Evolutionary conservation across 176 grass and related monocot genomes (phyloP), one percentile per base, ranked within the genome.

Genomic region (Themeda triandra): DNA sequence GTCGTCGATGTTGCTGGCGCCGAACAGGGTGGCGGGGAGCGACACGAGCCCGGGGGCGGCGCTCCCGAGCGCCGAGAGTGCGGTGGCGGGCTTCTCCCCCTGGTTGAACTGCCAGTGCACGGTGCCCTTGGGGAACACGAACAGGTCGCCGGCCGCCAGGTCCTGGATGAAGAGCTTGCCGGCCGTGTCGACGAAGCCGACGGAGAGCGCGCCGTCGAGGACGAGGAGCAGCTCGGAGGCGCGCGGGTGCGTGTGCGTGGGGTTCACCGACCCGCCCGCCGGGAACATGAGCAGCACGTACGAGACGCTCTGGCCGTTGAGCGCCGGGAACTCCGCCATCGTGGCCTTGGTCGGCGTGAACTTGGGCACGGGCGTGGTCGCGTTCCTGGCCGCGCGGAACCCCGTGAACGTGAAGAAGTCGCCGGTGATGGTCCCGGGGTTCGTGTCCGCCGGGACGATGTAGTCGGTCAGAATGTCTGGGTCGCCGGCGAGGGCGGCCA

Each of bases 181-280:
- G 5, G 78, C n/a, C 0, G 90, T 84, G 71, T 92, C 86, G 60
- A 95, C 66, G 13, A 95, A 90, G 8, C 87, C 90, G 25, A 92
- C 83, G 31, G 67, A 83, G 63, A 92, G 90, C 10, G 85, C 53
- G 2, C 90, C 90, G 1, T 81, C 23, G 48, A 92, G 0, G 53
- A 92, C 29, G 48, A 87, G 83, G 6, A 88, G 86, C 31, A 95
- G 84, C 88, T 95, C 87, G 6, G 90, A 51, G 14, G 88, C 56
- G 42, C 88, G 90, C 5, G 80, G 93, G 86, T 95, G 93, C 15
- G 83, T 92, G 90, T 95, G 93, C 8, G 84, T 81, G 3, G 79
- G 69, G 44, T 92, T 88, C 8, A 88, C 29, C 66, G 90, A 31
- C 45, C 45, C 7, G 21, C 40, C 81, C 10, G 74, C 32, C 5